phyloP scores from a whole-genome alignment of 2,329 filamentous ascomycete species.

The Xylariaceae sp. region DNA sequence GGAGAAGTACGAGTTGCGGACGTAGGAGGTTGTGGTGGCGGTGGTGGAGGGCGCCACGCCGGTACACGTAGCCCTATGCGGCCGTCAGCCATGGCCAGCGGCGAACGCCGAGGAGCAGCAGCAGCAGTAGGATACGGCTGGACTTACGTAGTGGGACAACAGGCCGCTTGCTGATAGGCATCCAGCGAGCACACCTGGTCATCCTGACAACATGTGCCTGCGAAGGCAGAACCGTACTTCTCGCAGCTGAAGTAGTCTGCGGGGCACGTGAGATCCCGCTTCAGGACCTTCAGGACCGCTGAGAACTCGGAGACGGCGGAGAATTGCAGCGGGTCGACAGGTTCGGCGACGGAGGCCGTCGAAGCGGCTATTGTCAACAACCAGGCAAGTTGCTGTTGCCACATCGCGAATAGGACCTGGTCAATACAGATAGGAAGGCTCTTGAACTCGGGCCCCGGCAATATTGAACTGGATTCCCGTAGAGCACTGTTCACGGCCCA shows the following conservation, averaged over 20 bases:
- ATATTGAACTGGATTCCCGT: too few relatives aligned
- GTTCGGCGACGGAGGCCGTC: conserved; percentile 10
- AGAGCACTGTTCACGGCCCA: too few relatives aligned
- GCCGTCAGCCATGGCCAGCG: too few relatives aligned
- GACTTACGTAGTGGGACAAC: conserved; percentile 45
- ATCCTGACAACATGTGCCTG: conserved; percentile 42
- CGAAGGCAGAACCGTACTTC: conserved; percentile 37
- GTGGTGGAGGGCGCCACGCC: conserved; percentile 38
- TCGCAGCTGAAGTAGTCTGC: conserved; percentile 44
- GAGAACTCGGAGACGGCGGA: conserved; percentile 16
- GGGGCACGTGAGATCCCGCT: conserved; percentile 32
- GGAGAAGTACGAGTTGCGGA: conserved; percentile 50
- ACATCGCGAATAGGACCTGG: too few relatives aligned
- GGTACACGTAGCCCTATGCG: conserved; percentile 46
- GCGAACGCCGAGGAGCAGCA: too few relatives aligned
- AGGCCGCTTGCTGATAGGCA: conserved; percentile 40
- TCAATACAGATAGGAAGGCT: too few relatives aligned
- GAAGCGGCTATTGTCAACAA: conserved; percentile 12
- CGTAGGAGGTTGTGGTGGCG: conserved; percentile 39
- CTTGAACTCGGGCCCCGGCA: too few relatives aligned
- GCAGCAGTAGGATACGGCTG: too few relatives aligned
- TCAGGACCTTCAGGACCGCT: conserved; percentile 15
- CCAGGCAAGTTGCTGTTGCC: too few relatives aligned
- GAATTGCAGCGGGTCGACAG: conserved; percentile 17
- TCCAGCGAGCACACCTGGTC: conserved; percentile 45